Percentiles rank a stretch among this genome's conserved stretches.
Evolutionary conservation across 1,284 basidiomycete species (phyloP).

Genomic region (Cryptococcus wingfieldii): DNA sequence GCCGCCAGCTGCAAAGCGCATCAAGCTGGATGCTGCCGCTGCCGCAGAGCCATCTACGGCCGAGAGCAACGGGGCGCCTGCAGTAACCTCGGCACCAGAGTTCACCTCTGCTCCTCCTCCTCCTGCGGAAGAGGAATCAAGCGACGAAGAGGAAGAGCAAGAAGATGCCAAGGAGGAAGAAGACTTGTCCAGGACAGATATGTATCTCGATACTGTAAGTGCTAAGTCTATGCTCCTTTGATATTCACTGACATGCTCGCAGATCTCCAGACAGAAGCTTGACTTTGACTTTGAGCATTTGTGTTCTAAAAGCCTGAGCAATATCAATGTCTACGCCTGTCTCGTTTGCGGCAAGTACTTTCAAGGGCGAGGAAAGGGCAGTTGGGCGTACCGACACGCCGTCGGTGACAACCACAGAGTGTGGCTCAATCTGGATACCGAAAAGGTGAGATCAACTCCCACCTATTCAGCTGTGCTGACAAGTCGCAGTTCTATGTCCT

Average conservation of each 20-base stretch:
- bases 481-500: slow-evolving; percentile 79
- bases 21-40: slow-evolving; percentile 14
- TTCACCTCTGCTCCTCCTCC: slow-evolving; percentile 8
- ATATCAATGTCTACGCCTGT: slow-evolving; percentile 97
- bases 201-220: slow-evolving; percentile 91
- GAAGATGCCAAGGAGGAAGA: slow-evolving; percentile 46
- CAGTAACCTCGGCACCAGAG: slow-evolving; percentile 13
- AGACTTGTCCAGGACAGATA: slow-evolving; percentile 65
- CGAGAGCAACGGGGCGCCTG: slow-evolving; percentile 10
- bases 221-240: slow-evolving; percentile 1
- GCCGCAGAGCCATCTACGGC: slow-evolving; percentile 14
- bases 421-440: slow-evolving; percentile 90
- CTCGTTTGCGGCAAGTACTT: slow-evolving; percentile 99
- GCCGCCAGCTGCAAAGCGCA: slow-evolving; percentile 36
- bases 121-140: slow-evolving; percentile 9
- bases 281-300: slow-evolving; percentile 99
- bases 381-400: slow-evolving; percentile 93
- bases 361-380: slow-evolving; percentile 88
- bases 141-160: slow-evolving; percentile 50
- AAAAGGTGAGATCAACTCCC: slow-evolving; percentile 60
- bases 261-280: slow-evolving; percentile 82
- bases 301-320: slow-evolving; percentile 91
- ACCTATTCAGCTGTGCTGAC: not conserved
- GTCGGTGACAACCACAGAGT: slow-evolving; percentile 98
- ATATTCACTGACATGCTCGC: not conserved